Evolutionary conservation across 2,329 filamentous ascomycete genomes (phyloP).

Genomic region (Macrophomina phaseolina): DNA sequence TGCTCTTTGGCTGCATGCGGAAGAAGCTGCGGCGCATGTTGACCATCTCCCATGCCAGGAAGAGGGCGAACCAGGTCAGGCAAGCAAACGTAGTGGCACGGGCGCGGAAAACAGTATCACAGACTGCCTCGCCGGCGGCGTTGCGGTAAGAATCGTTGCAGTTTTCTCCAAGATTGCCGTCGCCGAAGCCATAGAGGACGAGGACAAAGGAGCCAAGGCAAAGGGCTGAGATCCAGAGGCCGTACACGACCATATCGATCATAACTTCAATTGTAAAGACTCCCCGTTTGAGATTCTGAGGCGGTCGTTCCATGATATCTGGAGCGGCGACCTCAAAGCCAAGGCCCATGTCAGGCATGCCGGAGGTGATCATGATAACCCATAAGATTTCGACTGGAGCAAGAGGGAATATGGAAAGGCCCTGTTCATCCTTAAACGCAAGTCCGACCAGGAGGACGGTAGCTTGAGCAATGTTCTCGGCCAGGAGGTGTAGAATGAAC

Average conservation of each 20-base stretch:
- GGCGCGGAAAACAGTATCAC: constrained; percentile 65
- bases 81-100: constrained; percentile 53
- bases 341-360: constrained; percentile 85
- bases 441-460: constrained; percentile 81
- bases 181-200: constrained; percentile 67
- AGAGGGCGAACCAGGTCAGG: constrained; percentile 52
- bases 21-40: constrained; percentile 53
- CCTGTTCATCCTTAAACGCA: constrained; percentile 73
- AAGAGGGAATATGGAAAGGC: constrained; percentile 83
- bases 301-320: constrained; percentile 80
- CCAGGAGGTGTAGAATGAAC: constrained; percentile 79
- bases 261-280: constrained; percentile 79
- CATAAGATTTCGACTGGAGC: constrained; percentile 86
- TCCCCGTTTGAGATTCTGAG: constrained; percentile 70
- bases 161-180: constrained; percentile 63
- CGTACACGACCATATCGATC: constrained; percentile 81
- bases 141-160: constrained; percentile 65
- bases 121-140: constrained; percentile 42
- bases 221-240: constrained; percentile 75
- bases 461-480: constrained; percentile 84
- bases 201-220: constrained; percentile 68
- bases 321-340: constrained; percentile 77
- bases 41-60: constrained; percentile 56
- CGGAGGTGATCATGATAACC: constrained; percentile 93
- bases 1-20: constrained; percentile 52